Percentiles rank a stretch among this genome's conserved stretches.
Conservation (phyloP, 805 yeast species). For the Nakazawaea molendinolei region DNA sequence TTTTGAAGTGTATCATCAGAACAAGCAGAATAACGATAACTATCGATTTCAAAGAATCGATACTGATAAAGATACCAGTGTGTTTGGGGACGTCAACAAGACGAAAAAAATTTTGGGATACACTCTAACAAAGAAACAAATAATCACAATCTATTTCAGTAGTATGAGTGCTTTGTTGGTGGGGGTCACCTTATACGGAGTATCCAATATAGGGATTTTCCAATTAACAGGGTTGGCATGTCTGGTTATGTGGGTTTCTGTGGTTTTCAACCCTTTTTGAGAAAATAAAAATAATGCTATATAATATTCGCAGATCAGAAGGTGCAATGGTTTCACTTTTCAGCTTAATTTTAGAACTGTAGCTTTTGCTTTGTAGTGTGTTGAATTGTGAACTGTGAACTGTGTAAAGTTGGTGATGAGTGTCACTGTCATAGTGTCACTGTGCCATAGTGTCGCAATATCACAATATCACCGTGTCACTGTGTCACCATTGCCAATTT, state of each 20-base stretch:
- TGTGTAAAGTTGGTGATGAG: too few relatives aligned
- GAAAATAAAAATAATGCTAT: not conserved
- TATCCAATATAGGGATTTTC: not conserved
- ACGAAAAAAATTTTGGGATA: not conserved
- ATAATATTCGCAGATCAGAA: too few relatives aligned
- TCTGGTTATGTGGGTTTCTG: slow-evolving; percentile 3
- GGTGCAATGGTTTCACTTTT: too few relatives aligned
- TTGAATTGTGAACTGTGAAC: too few relatives aligned
- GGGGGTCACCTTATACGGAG: slow-evolving; percentile 6
- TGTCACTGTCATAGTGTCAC: too few relatives aligned
- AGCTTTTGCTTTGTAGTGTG: too few relatives aligned
- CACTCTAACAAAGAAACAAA: slow-evolving; percentile 1
- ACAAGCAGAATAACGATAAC: slow-evolving; percentile 7
- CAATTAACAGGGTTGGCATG: slow-evolving; percentile 3
- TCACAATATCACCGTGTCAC: too few relatives aligned
- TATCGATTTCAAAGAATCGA: slow-evolving; percentile 1
- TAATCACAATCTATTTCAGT: slow-evolving; percentile 2
- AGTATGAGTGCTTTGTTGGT: slow-evolving; percentile 5
- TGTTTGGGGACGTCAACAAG: too few relatives aligned
- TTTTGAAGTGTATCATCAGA: slow-evolving; percentile 6
- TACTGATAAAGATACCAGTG: not conserved
- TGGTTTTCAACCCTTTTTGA: slow-evolving; percentile 9
- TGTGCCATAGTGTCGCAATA: too few relatives aligned
- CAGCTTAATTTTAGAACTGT: too few relatives aligned
- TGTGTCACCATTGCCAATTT: too few relatives aligned